A percentile compares a stretch with the other conserved stretches of the same genome.
These are phyloP conservation scores for Quercus gilva DNA, from an alignment of 306 rosid genomes.

Conservation along the genomic window DNA sequence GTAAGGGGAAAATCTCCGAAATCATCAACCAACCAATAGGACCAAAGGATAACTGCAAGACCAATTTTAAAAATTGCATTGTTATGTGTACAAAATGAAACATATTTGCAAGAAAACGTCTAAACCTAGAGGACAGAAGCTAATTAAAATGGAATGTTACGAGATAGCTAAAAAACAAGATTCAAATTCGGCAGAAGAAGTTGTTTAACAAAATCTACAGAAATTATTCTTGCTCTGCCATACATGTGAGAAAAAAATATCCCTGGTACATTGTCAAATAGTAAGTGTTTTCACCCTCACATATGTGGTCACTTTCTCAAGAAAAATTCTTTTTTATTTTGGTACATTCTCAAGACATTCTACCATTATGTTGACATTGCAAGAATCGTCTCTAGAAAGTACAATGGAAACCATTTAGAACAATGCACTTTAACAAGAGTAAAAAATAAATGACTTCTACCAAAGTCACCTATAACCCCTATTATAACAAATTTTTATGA, in stretches of 20 bases:
- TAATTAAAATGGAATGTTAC: not conserved
- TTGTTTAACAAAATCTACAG: not conserved
- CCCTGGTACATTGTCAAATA: not conserved
- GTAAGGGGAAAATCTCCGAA: conserved; percentile 88
- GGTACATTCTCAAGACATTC: not conserved
- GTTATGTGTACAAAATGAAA: not conserved
- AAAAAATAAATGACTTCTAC: not conserved
- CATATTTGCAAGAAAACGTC: not conserved
- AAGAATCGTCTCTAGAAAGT: not conserved
- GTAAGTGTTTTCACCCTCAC: not conserved
- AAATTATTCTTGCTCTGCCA: not conserved
- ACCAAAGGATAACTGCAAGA: conserved; percentile 86
- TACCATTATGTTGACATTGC: not conserved
- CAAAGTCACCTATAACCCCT: not conserved
- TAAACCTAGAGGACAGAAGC: not conserved
- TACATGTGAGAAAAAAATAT: not conserved
- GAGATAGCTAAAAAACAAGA: not conserved
- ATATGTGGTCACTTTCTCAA: not conserved
- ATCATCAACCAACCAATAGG: conserved; percentile 99
- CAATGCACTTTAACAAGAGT: not conserved
- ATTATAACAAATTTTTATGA: not conserved
- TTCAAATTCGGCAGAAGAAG: not conserved
- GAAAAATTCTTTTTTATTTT: not conserved
- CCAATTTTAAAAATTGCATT: conserved; percentile 12
- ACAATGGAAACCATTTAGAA: not conserved